These are phyloP conservation scores for sunflower (Helianthus annuus) DNA, from an alignment of 129 eudicot genomes.

Conservation along the genomic window DNA sequence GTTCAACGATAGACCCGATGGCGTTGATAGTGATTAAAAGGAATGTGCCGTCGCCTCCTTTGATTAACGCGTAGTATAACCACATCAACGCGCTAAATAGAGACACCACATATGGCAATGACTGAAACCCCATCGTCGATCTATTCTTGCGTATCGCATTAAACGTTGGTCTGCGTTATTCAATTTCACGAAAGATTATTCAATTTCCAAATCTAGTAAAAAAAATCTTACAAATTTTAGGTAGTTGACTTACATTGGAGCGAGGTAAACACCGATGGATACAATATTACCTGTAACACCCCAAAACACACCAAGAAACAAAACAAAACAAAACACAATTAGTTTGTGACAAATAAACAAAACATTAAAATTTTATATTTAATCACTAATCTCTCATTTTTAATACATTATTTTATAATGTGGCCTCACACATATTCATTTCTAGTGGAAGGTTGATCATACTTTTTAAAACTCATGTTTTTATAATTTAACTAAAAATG, in stretches of 20 bases:
- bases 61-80: constrained; percentile 73
- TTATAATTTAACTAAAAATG: not conserved
- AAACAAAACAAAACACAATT: not conserved
- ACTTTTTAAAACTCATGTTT: not conserved
- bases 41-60: constrained; percentile 35
- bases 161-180: constrained; percentile 68
- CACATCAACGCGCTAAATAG: constrained; percentile 76
- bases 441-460: constrained; percentile 29
- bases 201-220: not conserved
- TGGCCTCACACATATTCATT: constrained; percentile 15
- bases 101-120: constrained; percentile 70
- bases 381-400: not conserved
- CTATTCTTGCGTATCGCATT: constrained; percentile 54
- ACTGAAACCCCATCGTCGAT: constrained; percentile 77
- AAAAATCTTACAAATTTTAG: not conserved
- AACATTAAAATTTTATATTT: not conserved
- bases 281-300: constrained; percentile 64
- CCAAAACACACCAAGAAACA: not conserved
- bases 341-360: not conserved
- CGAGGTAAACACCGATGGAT: constrained; percentile 63
- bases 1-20: constrained; percentile 61
- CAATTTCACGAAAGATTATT: not conserved
- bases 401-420: constrained; percentile 3
- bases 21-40: constrained; percentile 78
- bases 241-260: constrained; percentile 68